phyloP scores from a whole-genome alignment of 1,284 basidiomycete species.

The Sporisorium exsertum region DNA sequence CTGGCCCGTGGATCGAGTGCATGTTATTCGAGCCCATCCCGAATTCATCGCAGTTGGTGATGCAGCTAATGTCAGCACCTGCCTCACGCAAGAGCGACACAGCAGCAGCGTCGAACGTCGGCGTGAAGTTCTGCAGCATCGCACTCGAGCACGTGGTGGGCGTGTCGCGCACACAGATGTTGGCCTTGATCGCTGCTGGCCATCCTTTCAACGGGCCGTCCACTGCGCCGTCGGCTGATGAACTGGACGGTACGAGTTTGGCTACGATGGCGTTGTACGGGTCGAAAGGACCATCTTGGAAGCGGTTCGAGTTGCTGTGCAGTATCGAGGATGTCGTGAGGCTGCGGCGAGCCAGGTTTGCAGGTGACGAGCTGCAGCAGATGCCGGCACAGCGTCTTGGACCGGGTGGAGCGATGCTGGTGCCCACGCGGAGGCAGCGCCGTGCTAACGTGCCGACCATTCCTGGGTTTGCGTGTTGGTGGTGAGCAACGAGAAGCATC shows the following conservation, averaged over 20 bases:
- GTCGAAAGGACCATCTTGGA: constrained; percentile 36
- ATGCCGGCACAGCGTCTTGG: constrained; percentile 17
- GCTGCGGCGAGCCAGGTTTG: neutral
- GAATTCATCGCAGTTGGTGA: constrained; percentile 97
- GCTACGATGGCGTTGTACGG: constrained; percentile 49
- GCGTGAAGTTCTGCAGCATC: constrained; percentile 73
- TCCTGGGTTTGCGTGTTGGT: neutral
- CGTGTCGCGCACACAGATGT: constrained; percentile 54
- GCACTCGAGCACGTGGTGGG: constrained; percentile 57
- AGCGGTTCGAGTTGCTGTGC: neutral
- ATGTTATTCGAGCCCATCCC: constrained; percentile 81
- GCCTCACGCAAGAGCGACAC: constrained; percentile 76
- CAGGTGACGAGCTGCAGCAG: constrained; percentile 13
- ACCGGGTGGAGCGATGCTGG: constrained; percentile 5
- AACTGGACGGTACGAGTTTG: neutral
- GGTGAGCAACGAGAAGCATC: neutral
- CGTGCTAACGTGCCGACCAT: neutral
- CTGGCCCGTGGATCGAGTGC: constrained; percentile 58
- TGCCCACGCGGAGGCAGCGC: constrained; percentile 26
- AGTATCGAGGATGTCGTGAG: constrained; percentile 2
- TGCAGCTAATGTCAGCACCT: constrained; percentile 83
- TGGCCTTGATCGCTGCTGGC: constrained; percentile 64
- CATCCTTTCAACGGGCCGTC: constrained; percentile 46
- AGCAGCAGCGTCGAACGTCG: constrained; percentile 89
- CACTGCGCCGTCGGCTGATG: neutral